Percentiles rank a stretch among this genome's conserved stretches.
These are phyloP conservation scores for Colletotrichum salicis DNA, from an alignment of 2,329 filamentous ascomycete genomes.

Conservation along the genomic window DNA sequence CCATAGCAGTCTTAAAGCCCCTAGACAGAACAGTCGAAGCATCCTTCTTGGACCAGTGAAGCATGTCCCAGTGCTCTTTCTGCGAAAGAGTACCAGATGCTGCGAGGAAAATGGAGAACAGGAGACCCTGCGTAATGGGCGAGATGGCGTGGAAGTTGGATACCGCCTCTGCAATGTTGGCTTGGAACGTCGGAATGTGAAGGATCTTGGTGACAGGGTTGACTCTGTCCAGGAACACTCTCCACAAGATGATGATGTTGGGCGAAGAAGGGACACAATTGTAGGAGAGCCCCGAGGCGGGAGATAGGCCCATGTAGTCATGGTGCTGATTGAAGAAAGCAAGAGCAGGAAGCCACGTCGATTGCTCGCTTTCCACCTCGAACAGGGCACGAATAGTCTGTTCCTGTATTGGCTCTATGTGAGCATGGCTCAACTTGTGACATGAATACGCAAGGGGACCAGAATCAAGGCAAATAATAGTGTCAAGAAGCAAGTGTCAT, in stretches of 20 bases:
- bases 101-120: conserved; percentile 9
- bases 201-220: conserved; percentile 45
- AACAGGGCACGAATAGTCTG: conserved; percentile 68
- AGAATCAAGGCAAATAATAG: too few relatives aligned
- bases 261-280: conserved; percentile 56
- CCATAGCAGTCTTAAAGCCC: conserved; percentile 60
- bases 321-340: conserved; percentile 51
- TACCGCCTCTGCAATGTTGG: conserved; percentile 74
- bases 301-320: background rate
- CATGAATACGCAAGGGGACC: too few relatives aligned
- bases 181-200: conserved; percentile 58
- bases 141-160: conserved; percentile 63
- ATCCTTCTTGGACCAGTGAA: conserved; percentile 59
- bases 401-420: conserved; percentile 49
- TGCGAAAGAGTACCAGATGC: conserved; percentile 39
- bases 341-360: conserved; percentile 56
- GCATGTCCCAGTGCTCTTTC: conserved; percentile 62
- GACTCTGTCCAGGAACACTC: conserved; percentile 45
- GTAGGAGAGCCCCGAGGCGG: conserved; percentile 43
- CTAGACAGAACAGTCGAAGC: conserved; percentile 61
- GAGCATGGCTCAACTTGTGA: too few relatives aligned
- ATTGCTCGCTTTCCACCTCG: conserved; percentile 58
- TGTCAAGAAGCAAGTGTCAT: background rate
- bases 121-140: conserved; percentile 39
- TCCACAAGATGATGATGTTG: conserved; percentile 47